Conservation (phyloP, 768 basidiomycete species). For the Lactarius vividus region DNA sequence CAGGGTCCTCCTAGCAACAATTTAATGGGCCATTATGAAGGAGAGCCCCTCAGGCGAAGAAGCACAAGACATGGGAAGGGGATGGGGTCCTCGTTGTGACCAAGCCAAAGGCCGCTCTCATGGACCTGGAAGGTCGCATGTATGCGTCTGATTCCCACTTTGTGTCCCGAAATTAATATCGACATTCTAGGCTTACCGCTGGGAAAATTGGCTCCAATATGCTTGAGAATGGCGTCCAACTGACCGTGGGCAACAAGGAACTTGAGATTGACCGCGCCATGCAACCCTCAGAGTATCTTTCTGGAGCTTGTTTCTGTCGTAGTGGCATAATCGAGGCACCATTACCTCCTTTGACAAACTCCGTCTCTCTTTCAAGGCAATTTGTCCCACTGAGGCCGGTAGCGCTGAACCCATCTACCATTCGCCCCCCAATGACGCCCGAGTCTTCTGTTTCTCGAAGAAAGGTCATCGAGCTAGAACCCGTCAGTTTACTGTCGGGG, state of each 20-base stretch:
- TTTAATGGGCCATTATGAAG: constrained; percentile 35
- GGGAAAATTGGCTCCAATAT: constrained; percentile 45
- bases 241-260: constrained; percentile 53
- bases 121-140: constrained; percentile 65
- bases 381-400: constrained; percentile 33
- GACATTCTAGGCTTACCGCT: constrained; percentile 44
- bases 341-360: constrained; percentile 29
- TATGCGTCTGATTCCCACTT: constrained; percentile 35
- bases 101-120: constrained; percentile 45
- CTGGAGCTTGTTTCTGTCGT: constrained; percentile 62
- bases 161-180: neutral
- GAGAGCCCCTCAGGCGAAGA: constrained; percentile 69
- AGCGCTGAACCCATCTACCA: constrained; percentile 33
- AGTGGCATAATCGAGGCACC: constrained; percentile 29
- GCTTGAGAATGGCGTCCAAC: constrained; percentile 40
- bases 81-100: constrained; percentile 63
- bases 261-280: constrained; percentile 62
- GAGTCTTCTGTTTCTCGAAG: constrained; percentile 29
- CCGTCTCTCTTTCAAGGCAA: constrained; percentile 35
- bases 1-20: neutral
- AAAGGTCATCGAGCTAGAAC: constrained; percentile 40
- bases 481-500: constrained; percentile 33
- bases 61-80: constrained; percentile 91
- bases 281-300: constrained; percentile 53
- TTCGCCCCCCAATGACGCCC: constrained; percentile 26